These are phyloP conservation scores for Apiotrichum veenhuisii DNA, from an alignment of 1,284 basidiomycete genomes.

Conservation along the genomic window DNA sequence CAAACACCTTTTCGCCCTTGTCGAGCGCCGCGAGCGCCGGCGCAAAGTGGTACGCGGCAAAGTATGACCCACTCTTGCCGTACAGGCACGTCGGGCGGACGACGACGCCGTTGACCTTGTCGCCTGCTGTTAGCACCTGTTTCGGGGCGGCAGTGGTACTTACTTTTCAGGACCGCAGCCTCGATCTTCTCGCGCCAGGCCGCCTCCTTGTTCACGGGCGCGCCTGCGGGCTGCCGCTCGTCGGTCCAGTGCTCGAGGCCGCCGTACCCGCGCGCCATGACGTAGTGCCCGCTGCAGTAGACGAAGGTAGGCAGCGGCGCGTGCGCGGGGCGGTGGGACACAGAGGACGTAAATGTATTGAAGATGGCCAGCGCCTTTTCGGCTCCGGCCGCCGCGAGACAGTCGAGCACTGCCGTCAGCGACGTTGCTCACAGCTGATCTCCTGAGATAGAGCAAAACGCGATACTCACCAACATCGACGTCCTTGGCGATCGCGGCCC, in stretches of 20 bases:
- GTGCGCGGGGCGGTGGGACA: conserved; percentile 1
- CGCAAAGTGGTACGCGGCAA: conserved; percentile 44
- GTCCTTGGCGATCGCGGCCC: conserved; percentile 50
- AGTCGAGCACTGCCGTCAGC: conserved; percentile 50
- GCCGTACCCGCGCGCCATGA: conserved; percentile 46
- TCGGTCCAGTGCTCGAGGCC: conserved; percentile 37
- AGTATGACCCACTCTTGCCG: conserved; percentile 10
- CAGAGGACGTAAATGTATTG: conserved; percentile 6
- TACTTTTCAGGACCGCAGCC: conserved; percentile 25
- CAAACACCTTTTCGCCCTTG: conserved; percentile 48
- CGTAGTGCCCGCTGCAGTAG: conserved; percentile 55
- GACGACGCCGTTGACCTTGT: conserved; percentile 18
- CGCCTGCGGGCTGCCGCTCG: conserved; percentile 25
- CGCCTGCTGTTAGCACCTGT: too few relatives aligned
- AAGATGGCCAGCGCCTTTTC: conserved; percentile 40
- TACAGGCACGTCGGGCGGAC: conserved; percentile 46
- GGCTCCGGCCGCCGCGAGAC: conserved; percentile 39
- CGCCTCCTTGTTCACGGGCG: conserved; percentile 23
- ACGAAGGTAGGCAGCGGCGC: conserved; percentile 48
- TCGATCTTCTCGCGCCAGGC: conserved; percentile 38
- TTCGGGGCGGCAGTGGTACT: too few relatives aligned
- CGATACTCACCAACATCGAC: conserved; percentile 54
- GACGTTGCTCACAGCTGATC: too few relatives aligned
- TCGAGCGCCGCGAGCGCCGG: conserved; percentile 38
- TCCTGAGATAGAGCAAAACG: not conserved